Base-by-base conservation (phyloP, 1,139 yeast genomes). In the Nematodospora anomalae region DNA sequence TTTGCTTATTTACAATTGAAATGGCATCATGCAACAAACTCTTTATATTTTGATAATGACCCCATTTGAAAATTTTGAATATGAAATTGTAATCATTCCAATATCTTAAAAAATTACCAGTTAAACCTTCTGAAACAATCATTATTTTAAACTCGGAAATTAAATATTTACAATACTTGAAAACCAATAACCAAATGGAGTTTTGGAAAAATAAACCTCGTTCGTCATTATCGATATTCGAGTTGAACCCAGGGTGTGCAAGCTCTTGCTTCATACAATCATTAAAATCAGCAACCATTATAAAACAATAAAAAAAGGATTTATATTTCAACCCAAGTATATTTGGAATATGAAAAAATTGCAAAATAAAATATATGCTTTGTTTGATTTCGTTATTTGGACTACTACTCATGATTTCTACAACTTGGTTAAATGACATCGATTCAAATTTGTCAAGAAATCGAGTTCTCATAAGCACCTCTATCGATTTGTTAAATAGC, bases 211-310 rank as follows among this genome's bases (percentile, higher is more conserved):
- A 41, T 26, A 33, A 36, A 11, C 36, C 30, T 8, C 28, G 27
- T 23, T 42, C 47, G 21, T 40, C 37, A 13, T 38, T 34, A 18
- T 35, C 34, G 8, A 29, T 41, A 36, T 61, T 61, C 9, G 60
- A 42, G 40, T 62, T 63, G 33, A 56, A 56, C 0, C 64, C 62
- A 1, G 67, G 62, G 30, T 56, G 64, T 27, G 20, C 30, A 6
- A 18, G 8, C 8, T 18, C 21, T 22, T 28, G 20, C 1, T 28
- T 28, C 33, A 43, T 36, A 13, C 56, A 47, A n/a, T 46, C 56
- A 18, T 45, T 43, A 30, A 49, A 50, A 30, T 63, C 67, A 15
- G 52, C 46, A 9, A 60, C 38, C 39, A 63, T 42, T 8, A 58
- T 47, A 36, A 60, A 57, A 6, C 58, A 47, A 42, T 57, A 60